Conservation (phyloP, 2,329 filamentous ascomycete species). For the Sporothrix phasma region DNA sequence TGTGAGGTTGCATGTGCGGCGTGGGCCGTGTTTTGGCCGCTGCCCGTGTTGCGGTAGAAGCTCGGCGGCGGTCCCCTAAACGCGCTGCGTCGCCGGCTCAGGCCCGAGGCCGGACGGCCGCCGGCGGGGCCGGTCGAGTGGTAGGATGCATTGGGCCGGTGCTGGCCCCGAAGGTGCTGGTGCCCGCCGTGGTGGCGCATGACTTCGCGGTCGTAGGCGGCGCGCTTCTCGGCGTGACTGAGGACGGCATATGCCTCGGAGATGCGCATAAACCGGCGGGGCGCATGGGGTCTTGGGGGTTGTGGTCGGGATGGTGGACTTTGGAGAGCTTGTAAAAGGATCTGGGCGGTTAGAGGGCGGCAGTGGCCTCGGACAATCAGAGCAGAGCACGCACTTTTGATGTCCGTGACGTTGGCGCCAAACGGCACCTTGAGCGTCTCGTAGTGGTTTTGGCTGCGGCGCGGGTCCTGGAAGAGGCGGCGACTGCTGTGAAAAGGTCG, state of each 20-base stretch:
- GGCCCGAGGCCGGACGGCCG: conserved; percentile 66
- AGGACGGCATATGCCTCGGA: conserved; percentile 76
- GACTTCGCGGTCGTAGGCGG: conserved; percentile 68
- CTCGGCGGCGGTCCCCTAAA: conserved; percentile 82
- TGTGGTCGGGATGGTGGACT: conserved; percentile 83
- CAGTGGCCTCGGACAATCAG: neutral
- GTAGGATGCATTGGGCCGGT: conserved; percentile 37
- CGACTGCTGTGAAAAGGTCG: conserved; percentile 26
- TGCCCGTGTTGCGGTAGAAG: conserved; percentile 59
- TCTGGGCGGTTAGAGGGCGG: conserved; percentile 26
- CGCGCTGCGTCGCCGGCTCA: conserved; percentile 63
- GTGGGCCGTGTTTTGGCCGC: conserved; percentile 14
- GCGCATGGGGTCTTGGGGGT: conserved; percentile 62
- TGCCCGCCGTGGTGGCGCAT: conserved; percentile 29
- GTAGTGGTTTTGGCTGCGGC: conserved; percentile 56
- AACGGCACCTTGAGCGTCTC: conserved; percentile 64
- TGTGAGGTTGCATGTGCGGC: conserved; percentile 3
- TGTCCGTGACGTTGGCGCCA: conserved; percentile 61
- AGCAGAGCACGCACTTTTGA: conserved; percentile 58
- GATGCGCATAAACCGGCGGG: conserved; percentile 69
- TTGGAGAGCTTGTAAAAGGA: conserved; percentile 90
- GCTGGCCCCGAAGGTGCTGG: conserved; percentile 27
- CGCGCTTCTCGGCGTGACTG: conserved; percentile 61
- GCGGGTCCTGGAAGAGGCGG: conserved; percentile 20
- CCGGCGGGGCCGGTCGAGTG: conserved; percentile 55